Conservation (phyloP, 331 rosid species). For the Malus hybrid region DNA sequence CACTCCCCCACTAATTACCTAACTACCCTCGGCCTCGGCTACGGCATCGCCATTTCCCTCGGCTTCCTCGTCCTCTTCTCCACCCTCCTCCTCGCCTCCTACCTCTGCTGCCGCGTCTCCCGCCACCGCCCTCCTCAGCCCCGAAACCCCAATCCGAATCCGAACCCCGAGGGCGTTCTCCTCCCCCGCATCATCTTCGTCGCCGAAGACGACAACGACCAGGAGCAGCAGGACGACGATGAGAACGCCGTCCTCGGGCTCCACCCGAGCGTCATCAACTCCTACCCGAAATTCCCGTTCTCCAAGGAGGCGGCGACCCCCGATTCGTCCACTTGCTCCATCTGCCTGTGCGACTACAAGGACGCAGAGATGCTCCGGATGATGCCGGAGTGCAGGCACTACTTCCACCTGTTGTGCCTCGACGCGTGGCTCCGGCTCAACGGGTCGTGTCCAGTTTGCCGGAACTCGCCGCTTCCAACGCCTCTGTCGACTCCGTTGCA, state of each 20-base stretch:
- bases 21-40: slow-evolving; percentile 68
- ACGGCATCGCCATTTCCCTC: slow-evolving; percentile 78
- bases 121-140: neutral
- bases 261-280: slow-evolving; percentile 45
- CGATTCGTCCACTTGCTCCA: slow-evolving; percentile 47
- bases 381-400: slow-evolving; percentile 91
- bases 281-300: slow-evolving; percentile 61
- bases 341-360: slow-evolving; percentile 71
- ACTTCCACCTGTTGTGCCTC: slow-evolving; percentile 65
- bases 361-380: slow-evolving; percentile 77
- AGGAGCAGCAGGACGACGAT: slow-evolving; percentile 9
- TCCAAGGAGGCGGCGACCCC: slow-evolving; percentile 1
- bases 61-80: slow-evolving; percentile 67
- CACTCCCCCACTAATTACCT: slow-evolving; percentile 28
- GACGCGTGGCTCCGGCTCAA: slow-evolving; percentile 88
- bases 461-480: slow-evolving; percentile 65
- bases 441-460: slow-evolving; percentile 90
- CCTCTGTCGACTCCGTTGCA: slow-evolving; percentile 60
- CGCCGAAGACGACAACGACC: slow-evolving; percentile 37
- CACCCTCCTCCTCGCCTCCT: slow-evolving; percentile 54
- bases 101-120: slow-evolving; percentile 52
- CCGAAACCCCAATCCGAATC: neutral
- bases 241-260: slow-evolving; percentile 45
- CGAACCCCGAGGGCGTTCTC: slow-evolving; percentile 15
- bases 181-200: slow-evolving; percentile 46